Evolutionary conservation across 2,329 filamentous ascomycete genomes (phyloP).

Genomic region (Arthrobotrys entomopaga): DNA sequence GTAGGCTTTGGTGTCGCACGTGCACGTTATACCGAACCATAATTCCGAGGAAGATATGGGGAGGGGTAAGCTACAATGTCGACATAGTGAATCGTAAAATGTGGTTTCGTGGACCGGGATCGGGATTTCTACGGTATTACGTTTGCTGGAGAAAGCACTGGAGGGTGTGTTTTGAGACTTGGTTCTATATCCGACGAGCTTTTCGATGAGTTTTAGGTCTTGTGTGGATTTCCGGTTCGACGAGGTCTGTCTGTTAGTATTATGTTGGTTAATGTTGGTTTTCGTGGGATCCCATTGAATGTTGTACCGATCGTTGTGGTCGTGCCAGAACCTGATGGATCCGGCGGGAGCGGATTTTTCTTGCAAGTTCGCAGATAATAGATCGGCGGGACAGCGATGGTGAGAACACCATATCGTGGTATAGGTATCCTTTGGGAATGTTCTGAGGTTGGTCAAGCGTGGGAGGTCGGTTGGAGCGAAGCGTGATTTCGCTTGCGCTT

Average conservation of each 20-base stretch:
- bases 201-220: background rate
- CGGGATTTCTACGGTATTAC: background rate
- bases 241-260: background rate
- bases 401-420: conserved; percentile 41
- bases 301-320: conserved; percentile 11
- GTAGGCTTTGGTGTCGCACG: background rate
- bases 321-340: conserved; percentile 13
- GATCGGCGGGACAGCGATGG: conserved; percentile 19
- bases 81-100: conserved; percentile 33
- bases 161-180: background rate
- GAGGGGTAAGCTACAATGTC: conserved; percentile 20
- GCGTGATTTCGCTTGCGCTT: background rate
- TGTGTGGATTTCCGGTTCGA: background rate
- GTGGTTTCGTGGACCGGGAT: conserved; percentile 1
- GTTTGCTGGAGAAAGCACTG: background rate
- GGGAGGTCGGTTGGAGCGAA: background rate
- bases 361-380: conserved; percentile 1
- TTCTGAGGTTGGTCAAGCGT: background rate
- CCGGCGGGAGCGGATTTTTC: background rate
- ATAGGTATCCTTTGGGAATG: conserved; percentile 23
- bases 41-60: background rate
- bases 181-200: background rate
- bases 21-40: conserved; percentile 26
- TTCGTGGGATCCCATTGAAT: conserved; percentile 1
- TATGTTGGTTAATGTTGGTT: background rate